Base-by-base conservation (phyloP, 2,329 filamentous ascomycete genomes). In the Cladophialophora bantiana region DNA sequence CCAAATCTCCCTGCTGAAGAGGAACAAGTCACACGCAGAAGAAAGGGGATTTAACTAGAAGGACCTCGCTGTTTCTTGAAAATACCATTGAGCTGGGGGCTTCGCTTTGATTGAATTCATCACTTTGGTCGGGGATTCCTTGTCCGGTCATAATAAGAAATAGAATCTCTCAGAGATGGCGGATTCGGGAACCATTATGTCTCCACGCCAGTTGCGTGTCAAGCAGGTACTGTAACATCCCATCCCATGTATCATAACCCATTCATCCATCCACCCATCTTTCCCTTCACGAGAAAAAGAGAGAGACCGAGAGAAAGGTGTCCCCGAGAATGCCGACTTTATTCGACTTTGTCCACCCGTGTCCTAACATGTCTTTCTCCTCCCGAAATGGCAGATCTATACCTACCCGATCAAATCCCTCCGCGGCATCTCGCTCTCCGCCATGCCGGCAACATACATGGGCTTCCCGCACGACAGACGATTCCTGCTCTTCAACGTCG, bases 381-480 rank as follows among this genome's bases (percentile, higher is more conserved):
- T 48, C 53, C 52, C 35, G 9, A 20, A 32, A 26, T 26, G 7
- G 32, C 69, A 89, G 86, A 82, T 93, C 40, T 91, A 89, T 77
- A 83, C 90, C 56, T 92, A 93, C 76, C 90, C 90, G 50, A 88
- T 93, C 78, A 93, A 93, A 75, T 89, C 85, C 7, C 83, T 92
- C n/a, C 86, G 88, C 40, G 86, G 85, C 59, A 85, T 89, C 62
- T 77, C 82, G 18, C 78, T 92, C 36, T 66, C 80, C 4, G 77
- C 79, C 0, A 83, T 88, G 2, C 77, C 78, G n/a, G 77, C 92
- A 55, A 85, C 84, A 4, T 81, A 82, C n/a, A 84, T 87, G 69
- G 90, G 90, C 13, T 82, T 92, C 71, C 79, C 81, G 48, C 80
- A 90, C 75, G 90, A 93, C 78, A 85, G 90, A 9, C 82, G 83